Evolutionary conservation across 768 basidiomycete species (phyloP).

Genomic region (Tulasnella sp.): DNA sequence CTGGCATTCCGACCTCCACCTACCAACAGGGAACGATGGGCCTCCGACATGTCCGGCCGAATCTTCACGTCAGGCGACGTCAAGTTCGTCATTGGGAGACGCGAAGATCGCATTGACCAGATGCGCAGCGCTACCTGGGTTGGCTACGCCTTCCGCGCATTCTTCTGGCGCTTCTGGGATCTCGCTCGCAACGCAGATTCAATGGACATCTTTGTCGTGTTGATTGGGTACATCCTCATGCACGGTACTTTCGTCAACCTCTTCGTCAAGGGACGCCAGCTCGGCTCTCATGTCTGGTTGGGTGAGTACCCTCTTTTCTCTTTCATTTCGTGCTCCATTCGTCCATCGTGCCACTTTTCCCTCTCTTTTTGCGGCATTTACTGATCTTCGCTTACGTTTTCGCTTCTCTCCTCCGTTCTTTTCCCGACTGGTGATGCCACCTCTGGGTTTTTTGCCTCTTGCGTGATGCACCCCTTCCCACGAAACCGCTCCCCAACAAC

Average conservation of each 20-base stretch:
- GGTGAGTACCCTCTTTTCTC: conserved; percentile 21
- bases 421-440: conserved; percentile 14
- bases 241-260: conserved; percentile 89
- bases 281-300: conserved; percentile 68
- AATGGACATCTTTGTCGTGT: conserved; percentile 87
- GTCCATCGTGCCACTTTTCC: not conserved
- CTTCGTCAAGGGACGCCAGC: conserved; percentile 73
- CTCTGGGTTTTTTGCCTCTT: conserved; percentile 13
- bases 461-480: conserved; percentile 4
- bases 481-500: not conserved
- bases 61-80: conserved; percentile 24
- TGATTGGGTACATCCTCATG: conserved; percentile 92
- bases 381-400: conserved; percentile 4
- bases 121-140: conserved; percentile 83
- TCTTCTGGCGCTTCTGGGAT: conserved; percentile 75
- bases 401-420: not conserved
- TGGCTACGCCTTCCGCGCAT: conserved; percentile 67
- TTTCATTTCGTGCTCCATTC: conserved; percentile 10
- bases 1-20: conserved; percentile 33
- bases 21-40: conserved; percentile 17
- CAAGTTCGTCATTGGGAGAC: conserved; percentile 41
- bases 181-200: conserved; percentile 91
- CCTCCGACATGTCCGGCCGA: not conserved
- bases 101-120: conserved; percentile 47
- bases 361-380: conserved; percentile 1